Conservation (phyloP, 306 rosid genomes). For the Lathyrus oleraceus region DNA sequence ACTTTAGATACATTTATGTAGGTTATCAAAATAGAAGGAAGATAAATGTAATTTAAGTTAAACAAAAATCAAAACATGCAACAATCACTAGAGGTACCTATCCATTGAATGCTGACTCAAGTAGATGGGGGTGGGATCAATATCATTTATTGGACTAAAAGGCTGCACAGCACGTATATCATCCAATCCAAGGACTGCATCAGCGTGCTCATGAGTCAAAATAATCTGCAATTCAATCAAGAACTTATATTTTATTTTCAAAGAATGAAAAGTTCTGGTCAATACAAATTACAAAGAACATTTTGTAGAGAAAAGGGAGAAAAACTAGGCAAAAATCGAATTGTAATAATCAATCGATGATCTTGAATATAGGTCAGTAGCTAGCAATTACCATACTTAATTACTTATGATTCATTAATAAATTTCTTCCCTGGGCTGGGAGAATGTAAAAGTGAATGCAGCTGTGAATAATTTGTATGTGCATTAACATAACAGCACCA, state of each 20-base stretch:
- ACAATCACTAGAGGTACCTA: conserved; percentile 53
- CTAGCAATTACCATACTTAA: conserved; percentile 15
- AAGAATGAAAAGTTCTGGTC: conserved; percentile 14
- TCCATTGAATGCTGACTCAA: conserved; percentile 81
- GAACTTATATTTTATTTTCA: conserved; percentile 16
- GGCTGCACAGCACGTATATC: conserved; percentile 92
- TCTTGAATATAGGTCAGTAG: conserved; percentile 13
- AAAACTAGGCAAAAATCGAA: conserved; percentile 17
- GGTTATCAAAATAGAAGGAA: conserved; percentile 4
- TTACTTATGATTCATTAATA: conserved; percentile 1
- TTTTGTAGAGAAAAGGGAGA: conserved; percentile 19
- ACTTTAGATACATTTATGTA: neutral
- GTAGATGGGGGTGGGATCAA: conserved; percentile 83
- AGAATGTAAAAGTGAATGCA: conserved; percentile 14
- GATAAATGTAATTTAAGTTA: neutral
- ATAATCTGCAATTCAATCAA: conserved; percentile 66
- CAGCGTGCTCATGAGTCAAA: conserved; percentile 99
- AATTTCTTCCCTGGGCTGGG: neutral
- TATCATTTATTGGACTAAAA: conserved; percentile 77
- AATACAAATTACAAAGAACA: conserved; percentile 7
- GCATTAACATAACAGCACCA: conserved; percentile 9
- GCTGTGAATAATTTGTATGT: neutral
- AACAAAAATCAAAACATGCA: conserved; percentile 10
- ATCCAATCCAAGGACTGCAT: conserved; percentile 99
- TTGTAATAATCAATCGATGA: neutral